These are phyloP conservation scores for Xylaria digitata DNA, from an alignment of 2,329 filamentous ascomycete species.

Conservation along the genomic window DNA sequence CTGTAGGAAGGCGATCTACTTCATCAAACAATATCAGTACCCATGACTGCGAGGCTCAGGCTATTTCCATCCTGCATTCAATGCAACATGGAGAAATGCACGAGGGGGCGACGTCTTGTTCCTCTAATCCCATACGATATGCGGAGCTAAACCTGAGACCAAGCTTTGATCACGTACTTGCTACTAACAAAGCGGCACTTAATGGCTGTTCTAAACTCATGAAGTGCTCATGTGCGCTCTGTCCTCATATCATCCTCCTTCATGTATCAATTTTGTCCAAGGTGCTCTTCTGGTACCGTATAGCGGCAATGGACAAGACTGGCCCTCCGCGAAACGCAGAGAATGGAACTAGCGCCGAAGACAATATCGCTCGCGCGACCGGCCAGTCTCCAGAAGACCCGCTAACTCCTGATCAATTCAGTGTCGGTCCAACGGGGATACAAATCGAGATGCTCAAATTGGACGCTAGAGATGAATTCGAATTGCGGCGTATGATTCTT, in stretches of 20 bases:
- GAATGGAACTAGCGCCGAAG: no score
- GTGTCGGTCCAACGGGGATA: conserved; percentile 22
- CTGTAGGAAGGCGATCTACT: not conserved
- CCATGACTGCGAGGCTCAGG: conserved; percentile 33
- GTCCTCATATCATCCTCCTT: conserved; percentile 31
- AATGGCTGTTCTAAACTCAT: conserved; percentile 24
- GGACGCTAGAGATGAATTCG: conserved; percentile 27
- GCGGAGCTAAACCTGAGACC: conserved; percentile 21
- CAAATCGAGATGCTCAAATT: conserved; percentile 29
- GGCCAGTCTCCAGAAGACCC: not conserved
- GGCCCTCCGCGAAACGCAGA: no score
- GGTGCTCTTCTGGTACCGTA: conserved; percentile 35
- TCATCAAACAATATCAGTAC: not conserved
- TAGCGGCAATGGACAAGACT: conserved; percentile 20
- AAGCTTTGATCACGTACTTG: conserved; percentile 31
- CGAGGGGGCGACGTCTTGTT: conserved; percentile 18
- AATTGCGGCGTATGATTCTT: conserved; percentile 24
- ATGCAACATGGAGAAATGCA: conserved; percentile 26
- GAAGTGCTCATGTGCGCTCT: conserved; percentile 30
- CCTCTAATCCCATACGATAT: conserved; percentile 27
- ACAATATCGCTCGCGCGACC: not conserved
- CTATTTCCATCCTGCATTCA: conserved; percentile 24
- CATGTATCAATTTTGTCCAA: conserved; percentile 34
- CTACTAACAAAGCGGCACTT: conserved; percentile 30
- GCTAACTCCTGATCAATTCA: conserved; percentile 18